Conservation (phyloP, 2,329 filamentous ascomycete species). For the Teratosphaeria gauchensis region DNA sequence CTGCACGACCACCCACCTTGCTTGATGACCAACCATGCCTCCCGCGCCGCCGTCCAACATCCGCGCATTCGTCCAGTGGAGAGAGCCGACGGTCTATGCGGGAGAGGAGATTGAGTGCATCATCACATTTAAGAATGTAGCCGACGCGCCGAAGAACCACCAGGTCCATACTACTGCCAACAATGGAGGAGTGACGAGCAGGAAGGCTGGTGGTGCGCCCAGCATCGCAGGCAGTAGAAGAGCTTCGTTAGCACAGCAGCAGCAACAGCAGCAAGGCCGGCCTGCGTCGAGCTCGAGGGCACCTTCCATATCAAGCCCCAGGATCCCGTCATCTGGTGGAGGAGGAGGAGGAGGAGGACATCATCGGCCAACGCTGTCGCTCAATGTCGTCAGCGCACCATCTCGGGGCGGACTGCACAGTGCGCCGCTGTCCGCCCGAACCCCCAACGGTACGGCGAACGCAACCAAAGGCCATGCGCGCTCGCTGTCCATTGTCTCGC, state of each 20-base stretch:
- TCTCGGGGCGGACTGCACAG: slow-evolving; percentile 12
- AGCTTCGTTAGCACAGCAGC: not conserved
- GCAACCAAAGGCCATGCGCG: slow-evolving; percentile 38
- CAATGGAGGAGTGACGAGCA: slow-evolving; percentile 20
- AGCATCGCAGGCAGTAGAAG: slow-evolving; percentile 12
- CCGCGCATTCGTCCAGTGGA: slow-evolving; percentile 91
- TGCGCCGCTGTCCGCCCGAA: slow-evolving; percentile 13
- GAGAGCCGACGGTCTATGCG: slow-evolving; percentile 87
- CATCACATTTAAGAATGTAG: slow-evolving; percentile 89
- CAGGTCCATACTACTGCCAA: slow-evolving; percentile 15
- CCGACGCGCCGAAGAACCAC: slow-evolving; percentile 35
- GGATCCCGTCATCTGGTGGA: not conserved
- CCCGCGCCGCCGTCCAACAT: slow-evolving; percentile 52
- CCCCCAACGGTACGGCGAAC: slow-evolving; percentile 35
- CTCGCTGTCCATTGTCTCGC: slow-evolving; percentile 41
- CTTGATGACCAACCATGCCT: slow-evolving; percentile 6
- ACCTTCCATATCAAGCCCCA: not conserved
- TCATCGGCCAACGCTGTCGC: slow-evolving; percentile 52
- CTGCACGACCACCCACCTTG: not conserved
- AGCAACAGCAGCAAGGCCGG: not conserved
- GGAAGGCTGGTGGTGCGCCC: slow-evolving; percentile 1
- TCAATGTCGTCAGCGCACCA: slow-evolving; percentile 36
- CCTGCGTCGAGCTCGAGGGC: not conserved
- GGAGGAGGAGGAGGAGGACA: not conserved
- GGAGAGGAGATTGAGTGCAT: slow-evolving; percentile 93